Evolutionary conservation across 371 early-diverging fungal species (phyloP), one percentile per base, ranked within the genome.

Genomic region (Mitosporidium daphniae): DNA sequence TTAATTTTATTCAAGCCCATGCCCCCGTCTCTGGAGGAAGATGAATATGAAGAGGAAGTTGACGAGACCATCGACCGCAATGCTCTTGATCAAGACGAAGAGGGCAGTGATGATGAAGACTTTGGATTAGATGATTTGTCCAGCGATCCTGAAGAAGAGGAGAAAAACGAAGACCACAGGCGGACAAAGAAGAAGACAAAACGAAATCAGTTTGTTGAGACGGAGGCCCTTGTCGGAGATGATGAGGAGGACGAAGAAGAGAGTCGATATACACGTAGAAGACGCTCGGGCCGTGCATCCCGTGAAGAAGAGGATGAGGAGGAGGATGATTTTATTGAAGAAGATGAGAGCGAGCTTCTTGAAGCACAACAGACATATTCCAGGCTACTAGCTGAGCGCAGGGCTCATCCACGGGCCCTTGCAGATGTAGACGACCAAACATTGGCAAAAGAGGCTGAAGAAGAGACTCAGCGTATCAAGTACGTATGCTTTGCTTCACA

Each of bases 121-220:
- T n/a, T n/a, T n/a, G n/a, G n/a, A n/a, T n/a, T n/a, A n/a, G n/a
- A n/a, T n/a, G n/a, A n/a, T n/a, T n/a, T n/a, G n/a, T n/a, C n/a
- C n/a, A n/a, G n/a, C n/a, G 6, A 15, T 26, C 3, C 11, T 0
- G 21, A 28, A 12, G 25, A 59, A 23, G 61, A 59, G 24, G 60
- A 57, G 22, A 58, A 55, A 18, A 55, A 59, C 27, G 39, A 37
- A 3, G 35, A 40, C 1, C n/a, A n/a, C n/a, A n/a, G n/a, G n/a
- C n/a, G n/a, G n/a, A n/a, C n/a, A n/a, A n/a, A n/a, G 45, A 39
- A 8, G 27, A 45, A 10, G 45, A 42, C 16, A 16, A 27, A 21
- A 47, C 38, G 15, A 15, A 38, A 25, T 42, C 45, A 33, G 17
- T 34, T 25, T 14, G 35, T 35, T 6, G 47, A 49, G 23, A 42